Conservation (phyloP, 1,284 basidiomycete species). For the Spongispora temasekensis region DNA sequence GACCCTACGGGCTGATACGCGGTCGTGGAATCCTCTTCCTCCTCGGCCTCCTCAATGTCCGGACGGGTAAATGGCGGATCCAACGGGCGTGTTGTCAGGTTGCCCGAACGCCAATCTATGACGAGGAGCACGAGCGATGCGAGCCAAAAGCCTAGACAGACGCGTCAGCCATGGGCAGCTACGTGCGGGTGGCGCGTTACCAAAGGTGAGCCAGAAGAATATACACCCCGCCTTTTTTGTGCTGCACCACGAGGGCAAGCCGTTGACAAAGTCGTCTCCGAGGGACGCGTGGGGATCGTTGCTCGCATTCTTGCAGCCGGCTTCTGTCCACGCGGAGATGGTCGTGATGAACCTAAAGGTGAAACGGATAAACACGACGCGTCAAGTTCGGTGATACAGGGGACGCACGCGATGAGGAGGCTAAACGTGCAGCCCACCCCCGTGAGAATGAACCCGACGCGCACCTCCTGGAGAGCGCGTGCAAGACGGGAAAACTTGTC, state of each 20-base stretch:
- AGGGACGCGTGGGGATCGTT: constrained; percentile 71
- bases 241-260: constrained; percentile 77
- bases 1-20: constrained; percentile 41
- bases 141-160: constrained; percentile 61
- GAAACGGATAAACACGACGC: background rate
- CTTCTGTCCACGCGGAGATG: constrained; percentile 75
- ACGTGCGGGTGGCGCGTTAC: constrained; percentile 37
- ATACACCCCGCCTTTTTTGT: constrained; percentile 87
- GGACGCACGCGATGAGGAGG: constrained; percentile 71
- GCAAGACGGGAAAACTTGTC: constrained; percentile 76
- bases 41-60: constrained; percentile 43
- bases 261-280: constrained; percentile 71
- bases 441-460: constrained; percentile 80
- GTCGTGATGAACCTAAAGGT: constrained; percentile 63
- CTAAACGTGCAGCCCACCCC: constrained; percentile 64
- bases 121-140: constrained; percentile 63
- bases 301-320: constrained; percentile 81
- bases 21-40: constrained; percentile 39
- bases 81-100: constrained; percentile 48
- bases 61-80: constrained; percentile 72
- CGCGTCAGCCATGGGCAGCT: constrained; percentile 5
- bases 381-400: constrained; percentile 14
- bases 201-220: constrained; percentile 85
- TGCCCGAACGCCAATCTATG: constrained; percentile 74
- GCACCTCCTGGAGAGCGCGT: constrained; percentile 76